Conservation (phyloP, 805 yeast species). For the Sugiyamaella marilandica region DNA sequence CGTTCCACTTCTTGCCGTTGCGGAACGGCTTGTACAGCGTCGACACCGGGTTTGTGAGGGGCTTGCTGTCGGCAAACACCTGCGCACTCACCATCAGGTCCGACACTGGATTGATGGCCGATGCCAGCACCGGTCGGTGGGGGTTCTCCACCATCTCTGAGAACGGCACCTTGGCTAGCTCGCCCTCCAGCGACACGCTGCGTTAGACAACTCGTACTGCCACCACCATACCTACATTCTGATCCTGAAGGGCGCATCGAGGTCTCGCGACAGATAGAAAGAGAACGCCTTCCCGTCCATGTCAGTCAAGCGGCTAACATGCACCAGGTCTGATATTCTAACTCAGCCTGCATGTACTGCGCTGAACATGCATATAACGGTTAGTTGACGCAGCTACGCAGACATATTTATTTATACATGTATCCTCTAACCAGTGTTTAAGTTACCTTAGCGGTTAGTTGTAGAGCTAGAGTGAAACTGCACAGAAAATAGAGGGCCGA, state of each 20-base stretch:
- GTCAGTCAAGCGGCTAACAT: conserved; percentile 6
- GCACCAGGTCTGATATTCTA: neutral
- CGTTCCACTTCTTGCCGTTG: conserved; percentile 53
- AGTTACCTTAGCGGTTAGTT: too few species aligned
- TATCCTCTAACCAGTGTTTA: too few species aligned
- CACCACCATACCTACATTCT: conserved; percentile 35
- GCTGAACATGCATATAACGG: too few species aligned
- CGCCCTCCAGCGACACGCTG: conserved; percentile 43
- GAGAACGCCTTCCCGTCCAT: conserved; percentile 43
- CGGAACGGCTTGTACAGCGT: conserved; percentile 48
- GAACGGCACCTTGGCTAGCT: conserved; percentile 37
- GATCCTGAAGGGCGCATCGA: conserved; percentile 45
- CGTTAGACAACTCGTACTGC: conserved; percentile 5
- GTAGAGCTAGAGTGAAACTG: too few species aligned
- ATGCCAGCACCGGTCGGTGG: conserved; percentile 37
- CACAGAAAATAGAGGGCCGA: too few species aligned
- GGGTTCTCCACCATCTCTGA: conserved; percentile 49
- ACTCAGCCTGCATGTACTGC: too few species aligned
- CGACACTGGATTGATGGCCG: conserved; percentile 34
- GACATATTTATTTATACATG: too few species aligned
- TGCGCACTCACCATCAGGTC: conserved; percentile 43
- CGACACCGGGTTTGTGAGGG: conserved; percentile 46
- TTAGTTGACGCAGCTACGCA: too few species aligned
- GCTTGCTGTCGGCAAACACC: conserved; percentile 41
- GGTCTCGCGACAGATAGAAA: conserved; percentile 54